Evolutionary conservation across 768 basidiomycete genomes (phyloP), one percentile per base, ranked within the genome.

Genomic region (Chalciporus pseudorubinellus): DNA sequence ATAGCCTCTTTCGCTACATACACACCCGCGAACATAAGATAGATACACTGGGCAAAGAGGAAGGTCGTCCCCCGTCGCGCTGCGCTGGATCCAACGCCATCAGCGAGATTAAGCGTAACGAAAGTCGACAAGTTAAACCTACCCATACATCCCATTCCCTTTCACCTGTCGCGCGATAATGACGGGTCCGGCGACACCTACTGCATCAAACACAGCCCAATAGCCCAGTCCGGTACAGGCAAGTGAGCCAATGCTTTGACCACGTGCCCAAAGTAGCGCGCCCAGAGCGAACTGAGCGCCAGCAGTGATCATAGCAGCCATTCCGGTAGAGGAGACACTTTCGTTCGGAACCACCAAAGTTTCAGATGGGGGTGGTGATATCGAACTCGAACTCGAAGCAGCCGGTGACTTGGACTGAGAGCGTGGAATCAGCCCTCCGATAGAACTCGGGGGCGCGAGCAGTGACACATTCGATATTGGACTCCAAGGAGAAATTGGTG

Each of bases 1-100:
- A 98, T 77, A 1, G 94, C 89, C 76, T 99, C 97, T 64, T 99
- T 98, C 62, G 92, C 94, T 16, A 98, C 88, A 71, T 98, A 99
- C 3, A 98, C 87, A 0, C 92, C 84, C 0, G 93, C 83, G 65
- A 98, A 99, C 74, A 95, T 84, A 50, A 99, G 76, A 69, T 97
- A 98, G 12, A 99, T 89, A 10, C 84, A 83, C 62, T 98, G 95
- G 1, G 92, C 84, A 60, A 98, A 99, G 67, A 91, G 74, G 48
- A 84, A 65, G 4, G 89, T 79, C 1, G 87, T 87, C 59, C 83
- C 82, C 34, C 85, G 61, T 1, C 90, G 83, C 4, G 80, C 79
- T 52, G 81, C 81, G 50, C 88, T 89, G 51, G 19, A 39, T 8
- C 16, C 34, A 5, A 38, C 21, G 18, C 6, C 8, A 3, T 57